Percentiles rank a stretch among this genome's conserved stretches.
Evolutionary conservation across 352 stramenopile genomes (phyloP).

Genomic region (Peronospora tabacina): DNA sequence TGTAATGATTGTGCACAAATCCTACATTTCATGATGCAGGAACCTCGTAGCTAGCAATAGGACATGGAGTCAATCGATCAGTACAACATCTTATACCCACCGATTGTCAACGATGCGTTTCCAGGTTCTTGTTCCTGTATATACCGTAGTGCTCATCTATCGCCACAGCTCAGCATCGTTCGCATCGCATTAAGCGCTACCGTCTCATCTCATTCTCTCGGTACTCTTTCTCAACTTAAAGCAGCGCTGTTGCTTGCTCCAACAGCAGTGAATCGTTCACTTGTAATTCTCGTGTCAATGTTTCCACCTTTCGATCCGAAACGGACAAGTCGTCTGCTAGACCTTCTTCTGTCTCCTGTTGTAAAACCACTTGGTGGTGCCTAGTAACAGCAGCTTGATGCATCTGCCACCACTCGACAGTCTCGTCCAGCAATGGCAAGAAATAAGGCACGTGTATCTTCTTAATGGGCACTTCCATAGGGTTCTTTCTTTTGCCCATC

Average conservation of each 20-base stretch:
- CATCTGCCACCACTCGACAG: slow-evolving; percentile 42
- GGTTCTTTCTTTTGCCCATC: slow-evolving; percentile 14
- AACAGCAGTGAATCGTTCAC: not conserved
- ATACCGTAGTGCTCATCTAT: slow-evolving; percentile 10
- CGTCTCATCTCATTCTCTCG: not conserved
- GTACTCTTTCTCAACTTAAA: slow-evolving; percentile 6
- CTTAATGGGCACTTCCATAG: slow-evolving; percentile 20
- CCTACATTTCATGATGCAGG: too few relatives aligned
- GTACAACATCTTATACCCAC: too few relatives aligned
- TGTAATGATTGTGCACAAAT: too few relatives aligned
- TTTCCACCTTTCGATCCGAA: not conserved
- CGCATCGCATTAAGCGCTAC: not conserved
- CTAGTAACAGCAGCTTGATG: slow-evolving; percentile 7
- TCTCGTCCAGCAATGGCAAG: slow-evolving; percentile 54
- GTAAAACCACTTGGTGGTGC: slow-evolving; percentile 2
- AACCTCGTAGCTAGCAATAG: too few relatives aligned
- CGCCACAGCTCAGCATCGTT: not conserved
- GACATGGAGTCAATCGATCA: too few relatives aligned
- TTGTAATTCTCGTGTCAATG: not conserved
- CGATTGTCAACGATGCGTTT: too few relatives aligned
- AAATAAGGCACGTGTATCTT: slow-evolving; percentile 54
- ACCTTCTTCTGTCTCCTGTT: slow-evolving; percentile 20
- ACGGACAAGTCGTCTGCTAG: not conserved
- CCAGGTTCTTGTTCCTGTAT: not conserved
- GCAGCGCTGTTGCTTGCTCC: not conserved